Base-by-base conservation (phyloP, 2,329 filamentous ascomycete genomes). In the Alternaria sp. region DNA sequence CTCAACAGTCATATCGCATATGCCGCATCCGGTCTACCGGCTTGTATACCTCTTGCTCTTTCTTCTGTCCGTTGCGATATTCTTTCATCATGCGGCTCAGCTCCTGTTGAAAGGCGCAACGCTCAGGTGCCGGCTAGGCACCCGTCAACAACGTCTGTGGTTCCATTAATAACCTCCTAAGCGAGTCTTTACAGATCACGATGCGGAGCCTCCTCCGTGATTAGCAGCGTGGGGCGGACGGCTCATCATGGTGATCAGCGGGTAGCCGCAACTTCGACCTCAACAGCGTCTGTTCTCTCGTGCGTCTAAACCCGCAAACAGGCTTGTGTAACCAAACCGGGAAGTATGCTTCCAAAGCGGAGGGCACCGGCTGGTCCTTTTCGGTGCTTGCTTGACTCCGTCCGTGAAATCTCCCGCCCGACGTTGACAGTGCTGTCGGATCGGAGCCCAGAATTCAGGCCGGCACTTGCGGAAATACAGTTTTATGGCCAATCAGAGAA, bases 191-290 rank as follows among this genome's bases (percentile, higher is more conserved):
- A 49, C 40, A 57, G 30, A 62, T 62, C 60, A 49, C 56, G 59
- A 62, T 59, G 44, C 56, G 57, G 50, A 63, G 26, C 19, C n/a
- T 54, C 28, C 51, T 59, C 57, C 57, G 61, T 55, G 61, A 63
- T 63, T 50, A 49, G 50, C 61, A 59, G 40, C 57, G 57, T 63
- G 61, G 61, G 61, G 50, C 57, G 50, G 56, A 46, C 57, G 61
- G 60, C 60, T 59, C 61, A 63, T 63, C 61, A 63, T 51, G 57
- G 50, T 45, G 61, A 63, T 63, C 61, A 60, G 44, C 50, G 49
- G 54, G 46, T 47, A 49, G 51, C 58, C 44, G 44, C 51, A 56
- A 46, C 51, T 58, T 49, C 36, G 54, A 52, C 25, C 59, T 62
- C 54, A 57, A 62, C 59, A 61, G 47, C 32, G 21, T 56, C 51